Evolutionary conservation across 2,329 filamentous ascomycete species (phyloP).

Genomic region (Calonectria hawksworthii): DNA sequence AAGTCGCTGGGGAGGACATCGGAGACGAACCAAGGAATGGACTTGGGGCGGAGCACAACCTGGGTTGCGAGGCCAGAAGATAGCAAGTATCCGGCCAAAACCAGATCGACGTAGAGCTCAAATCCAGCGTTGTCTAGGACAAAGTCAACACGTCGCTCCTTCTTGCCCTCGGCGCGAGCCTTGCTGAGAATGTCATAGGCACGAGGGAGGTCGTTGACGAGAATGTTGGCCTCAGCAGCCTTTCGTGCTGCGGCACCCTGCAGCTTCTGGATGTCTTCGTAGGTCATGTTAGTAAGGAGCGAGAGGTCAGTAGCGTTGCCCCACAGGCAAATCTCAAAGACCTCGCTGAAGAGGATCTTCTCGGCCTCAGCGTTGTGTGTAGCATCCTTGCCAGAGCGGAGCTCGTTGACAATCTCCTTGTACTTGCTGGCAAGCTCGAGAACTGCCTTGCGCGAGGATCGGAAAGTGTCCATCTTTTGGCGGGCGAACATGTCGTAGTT

Average conservation of each 20-base stretch:
- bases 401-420: slow-evolving; percentile 77
- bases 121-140: slow-evolving; percentile 98
- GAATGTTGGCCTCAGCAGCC: slow-evolving; percentile 89
- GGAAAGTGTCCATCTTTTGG: slow-evolving; percentile 93
- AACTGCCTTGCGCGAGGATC: slow-evolving; percentile 89
- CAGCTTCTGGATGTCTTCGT: slow-evolving; percentile 96
- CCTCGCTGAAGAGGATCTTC: slow-evolving; percentile 86
- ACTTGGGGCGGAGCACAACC: slow-evolving; percentile 92
- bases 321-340: slow-evolving; percentile 98
- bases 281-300: slow-evolving; percentile 88
- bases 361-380: slow-evolving; percentile 76
- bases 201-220: slow-evolving; percentile 84
- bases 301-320: slow-evolving; percentile 96
- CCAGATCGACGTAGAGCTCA: slow-evolving; percentile 94
- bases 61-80: slow-evolving; percentile 87
- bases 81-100: slow-evolving; percentile 91
- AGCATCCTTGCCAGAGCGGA: slow-evolving; percentile 67
- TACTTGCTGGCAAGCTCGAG: slow-evolving; percentile 86
- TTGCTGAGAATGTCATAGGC: slow-evolving; percentile 79
- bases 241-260: slow-evolving; percentile 92
- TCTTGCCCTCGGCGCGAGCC: slow-evolving; percentile 73
- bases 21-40: slow-evolving; percentile 98
- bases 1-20: slow-evolving; percentile 94
- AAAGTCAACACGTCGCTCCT: slow-evolving; percentile 87
- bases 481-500: slow-evolving; percentile 89